Evolutionary conservation across 2,329 filamentous ascomycete genomes (phyloP), one percentile per base, ranked within the genome.

Genomic region (Metarhizium anisopliae): DNA sequence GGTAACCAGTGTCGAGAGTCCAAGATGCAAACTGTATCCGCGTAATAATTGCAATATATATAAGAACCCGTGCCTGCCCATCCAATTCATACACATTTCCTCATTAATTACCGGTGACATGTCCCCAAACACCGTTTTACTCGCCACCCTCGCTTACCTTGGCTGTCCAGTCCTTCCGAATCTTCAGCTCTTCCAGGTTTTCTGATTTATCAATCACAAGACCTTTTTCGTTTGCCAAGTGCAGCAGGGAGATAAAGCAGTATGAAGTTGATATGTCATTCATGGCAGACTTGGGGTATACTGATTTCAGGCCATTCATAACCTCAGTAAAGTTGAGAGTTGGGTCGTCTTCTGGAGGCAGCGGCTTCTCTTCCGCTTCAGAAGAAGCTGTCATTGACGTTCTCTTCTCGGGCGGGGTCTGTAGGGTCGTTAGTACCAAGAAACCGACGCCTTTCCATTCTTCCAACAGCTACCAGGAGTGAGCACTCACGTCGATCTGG

Each of bases 171-270:
- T 86, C 83, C 68, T 79, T 84, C 58, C 77, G 75, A 58, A 86
- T 86, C 51, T 78, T 74, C 58, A 86, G 71, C 64, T 86, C 83
- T 53, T 74, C 75, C 55, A 86, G 70, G 51, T 78, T 81, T 47
- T 76, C 72, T 11, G 79, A 79, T 63, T 83, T 83, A 61, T 87
- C 81, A 59, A 96, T 87, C 29, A 87, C 78, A 43, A 96, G 76
- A 0, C 92, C 92, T 74, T 95, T 93, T 68, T 96, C 92, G 72
- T 96, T 96, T 58, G 92, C 92, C 64, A 96, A 69, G 72, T 96
- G 92, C 61, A 96, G 75, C 56, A 96, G 74, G 64, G 89, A 95
- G 66, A 99, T 99, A 73, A 97, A 99, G 69, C 94, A 95, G 72
- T 76, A 87, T 60, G 82, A 95, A 0, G 94, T 99, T 40, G 91